These are phyloP conservation scores for Exophiala alcalophila DNA, from an alignment of 2,329 filamentous ascomycete genomes.

Conservation along the genomic window DNA sequence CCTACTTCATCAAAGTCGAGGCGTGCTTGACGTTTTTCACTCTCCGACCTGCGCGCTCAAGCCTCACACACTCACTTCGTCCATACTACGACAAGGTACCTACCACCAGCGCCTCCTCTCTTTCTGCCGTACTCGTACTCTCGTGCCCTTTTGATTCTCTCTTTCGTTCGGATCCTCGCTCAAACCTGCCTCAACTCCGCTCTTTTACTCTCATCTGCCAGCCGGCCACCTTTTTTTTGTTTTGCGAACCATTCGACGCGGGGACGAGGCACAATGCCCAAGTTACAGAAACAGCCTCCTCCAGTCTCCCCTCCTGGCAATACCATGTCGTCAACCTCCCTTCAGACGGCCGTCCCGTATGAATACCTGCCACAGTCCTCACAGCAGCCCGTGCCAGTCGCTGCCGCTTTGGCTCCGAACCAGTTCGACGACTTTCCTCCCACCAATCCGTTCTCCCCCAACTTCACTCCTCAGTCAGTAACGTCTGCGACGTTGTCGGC, in stretches of 20 bases:
- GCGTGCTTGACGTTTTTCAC: too few relatives aligned
- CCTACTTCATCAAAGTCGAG: too few relatives aligned
- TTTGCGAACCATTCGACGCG: too few relatives aligned
- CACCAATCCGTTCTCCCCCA: slow-evolving; percentile 24
- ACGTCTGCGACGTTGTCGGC: slow-evolving; percentile 1
- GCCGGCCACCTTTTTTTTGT: background rate
- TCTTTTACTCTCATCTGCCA: too few relatives aligned
- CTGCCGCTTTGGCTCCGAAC: slow-evolving; percentile 17
- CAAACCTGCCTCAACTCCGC: too few relatives aligned
- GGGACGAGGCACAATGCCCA: slow-evolving; percentile 25
- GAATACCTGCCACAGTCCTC: slow-evolving; percentile 21
- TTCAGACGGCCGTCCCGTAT: slow-evolving; percentile 22
- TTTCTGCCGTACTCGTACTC: too few relatives aligned
- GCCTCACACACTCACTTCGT: too few relatives aligned
- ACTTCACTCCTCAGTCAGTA: slow-evolving; percentile 13
- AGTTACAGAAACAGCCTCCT: slow-evolving; percentile 24
- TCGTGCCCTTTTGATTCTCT: too few relatives aligned
- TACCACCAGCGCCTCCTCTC: too few relatives aligned
- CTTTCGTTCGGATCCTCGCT: too few relatives aligned
- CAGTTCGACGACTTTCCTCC: slow-evolving; percentile 21
- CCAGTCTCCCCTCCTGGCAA: slow-evolving; percentile 16
- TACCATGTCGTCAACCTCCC: slow-evolving; percentile 7
- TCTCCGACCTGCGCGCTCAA: too few relatives aligned
- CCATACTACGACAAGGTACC: too few relatives aligned
- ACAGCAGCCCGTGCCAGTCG: slow-evolving; percentile 24